Conservation (phyloP, 148 eudicot species). For the Rhododendron kiyosumense region DNA sequence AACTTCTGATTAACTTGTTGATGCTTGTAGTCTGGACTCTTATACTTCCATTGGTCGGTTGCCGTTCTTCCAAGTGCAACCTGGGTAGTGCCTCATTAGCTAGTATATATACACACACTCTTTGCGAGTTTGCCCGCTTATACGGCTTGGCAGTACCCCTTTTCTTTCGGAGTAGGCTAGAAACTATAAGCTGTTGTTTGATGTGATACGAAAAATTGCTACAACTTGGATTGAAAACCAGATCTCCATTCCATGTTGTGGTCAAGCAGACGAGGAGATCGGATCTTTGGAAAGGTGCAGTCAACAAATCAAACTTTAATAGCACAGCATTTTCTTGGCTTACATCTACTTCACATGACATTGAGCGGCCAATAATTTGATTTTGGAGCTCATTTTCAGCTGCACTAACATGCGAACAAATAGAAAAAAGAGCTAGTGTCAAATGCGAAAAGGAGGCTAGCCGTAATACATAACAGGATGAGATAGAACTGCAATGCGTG, state of each 20-base stretch:
- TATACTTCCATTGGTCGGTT: too few relatives aligned
- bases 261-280: not conserved
- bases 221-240: not conserved
- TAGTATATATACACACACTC: too few relatives aligned
- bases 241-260: not conserved
- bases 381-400: constrained; percentile 1
- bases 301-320: not conserved
- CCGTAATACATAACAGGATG: too few relatives aligned
- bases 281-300: not conserved
- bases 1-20: too few relatives aligned
- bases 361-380: not conserved
- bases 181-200: not conserved
- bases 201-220: not conserved
- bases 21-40: too few relatives aligned
- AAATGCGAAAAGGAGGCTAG: not conserved
- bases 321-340: not conserved
- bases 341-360: not conserved
- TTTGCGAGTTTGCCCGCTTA: too few relatives aligned
- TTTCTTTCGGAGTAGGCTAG: not conserved
- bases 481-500: too few relatives aligned
- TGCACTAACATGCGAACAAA: not conserved
- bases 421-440: not conserved
- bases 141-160: not conserved
- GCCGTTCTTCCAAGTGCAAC: too few relatives aligned
- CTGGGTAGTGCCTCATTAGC: too few relatives aligned